Percentiles rank a stretch among this genome's conserved stretches.
phyloP scores from a whole-genome alignment of 768 basidiomycete species.

The Mycena haematopus region DNA sequence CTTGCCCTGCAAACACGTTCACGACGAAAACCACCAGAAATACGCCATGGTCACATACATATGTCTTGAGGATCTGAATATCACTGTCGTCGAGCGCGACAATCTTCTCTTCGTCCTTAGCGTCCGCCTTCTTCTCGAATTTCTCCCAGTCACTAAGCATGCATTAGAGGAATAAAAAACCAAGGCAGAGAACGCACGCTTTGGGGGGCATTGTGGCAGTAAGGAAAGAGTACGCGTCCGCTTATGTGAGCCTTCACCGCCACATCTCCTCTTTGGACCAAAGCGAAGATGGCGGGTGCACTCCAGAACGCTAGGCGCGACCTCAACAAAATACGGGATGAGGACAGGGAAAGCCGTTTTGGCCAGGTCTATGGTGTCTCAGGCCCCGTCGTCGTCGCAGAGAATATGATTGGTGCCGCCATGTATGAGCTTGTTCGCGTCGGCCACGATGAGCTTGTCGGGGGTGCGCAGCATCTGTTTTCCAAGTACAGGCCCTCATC shows the following conservation, averaged over 20 bases:
- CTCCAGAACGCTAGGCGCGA: slow-evolving; percentile 89
- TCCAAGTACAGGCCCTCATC: slow-evolving; percentile 14
- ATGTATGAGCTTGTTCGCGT: slow-evolving; percentile 99
- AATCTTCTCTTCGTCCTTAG: slow-evolving; percentile 91
- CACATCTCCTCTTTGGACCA: slow-evolving; percentile 20
- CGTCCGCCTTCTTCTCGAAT: slow-evolving; percentile 86
- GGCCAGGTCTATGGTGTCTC: slow-evolving; percentile 95
- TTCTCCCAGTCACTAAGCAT: slow-evolving; percentile 94
- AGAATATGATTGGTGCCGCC: slow-evolving; percentile 93
- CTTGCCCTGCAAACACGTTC: slow-evolving; percentile 79
- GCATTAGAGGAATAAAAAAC: slow-evolving; percentile 21
- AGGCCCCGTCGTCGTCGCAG: slow-evolving; percentile 97
- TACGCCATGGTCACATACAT: slow-evolving; percentile 57
- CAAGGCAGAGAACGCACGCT: slow-evolving; percentile 67
- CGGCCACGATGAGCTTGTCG: slow-evolving; percentile 97
- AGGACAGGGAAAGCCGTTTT: slow-evolving; percentile 86
- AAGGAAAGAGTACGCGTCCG: slow-evolving; percentile 34
- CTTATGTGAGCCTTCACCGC: slow-evolving; percentile 11
- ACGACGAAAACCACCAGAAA: slow-evolving; percentile 3
- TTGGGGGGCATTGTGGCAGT: slow-evolving; percentile 83
- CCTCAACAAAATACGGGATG: slow-evolving; percentile 88
- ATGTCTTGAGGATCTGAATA: slow-evolving; percentile 98
- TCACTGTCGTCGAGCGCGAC: slow-evolving; percentile 96
- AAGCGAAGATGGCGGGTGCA: slow-evolving; percentile 81
- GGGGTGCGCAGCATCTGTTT: slow-evolving; percentile 62